Conservation (phyloP, 306 rosid genomes). For the Vigna unguiculata region DNA sequence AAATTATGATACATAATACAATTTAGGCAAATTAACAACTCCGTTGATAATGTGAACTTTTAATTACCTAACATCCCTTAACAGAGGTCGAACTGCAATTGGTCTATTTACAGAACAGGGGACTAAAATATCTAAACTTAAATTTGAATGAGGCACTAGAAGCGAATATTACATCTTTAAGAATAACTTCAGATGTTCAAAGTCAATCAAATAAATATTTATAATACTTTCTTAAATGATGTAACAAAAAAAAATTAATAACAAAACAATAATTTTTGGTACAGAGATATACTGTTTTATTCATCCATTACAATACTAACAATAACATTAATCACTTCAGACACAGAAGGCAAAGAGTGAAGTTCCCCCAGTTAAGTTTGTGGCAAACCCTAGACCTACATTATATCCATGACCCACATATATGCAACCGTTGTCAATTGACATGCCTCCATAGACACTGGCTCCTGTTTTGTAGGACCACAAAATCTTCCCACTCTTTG, state of each 20-base stretch:
- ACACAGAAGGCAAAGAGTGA: conserved; percentile 65
- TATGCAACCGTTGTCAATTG: conserved; percentile 66
- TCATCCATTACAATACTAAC: neutral
- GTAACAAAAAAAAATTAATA: too few relatives aligned
- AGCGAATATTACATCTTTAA: too few relatives aligned
- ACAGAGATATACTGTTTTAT: neutral
- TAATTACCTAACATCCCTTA: neutral
- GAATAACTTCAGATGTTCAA: too few relatives aligned
- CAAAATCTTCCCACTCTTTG: conserved; percentile 51
- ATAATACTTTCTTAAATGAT: too few relatives aligned
- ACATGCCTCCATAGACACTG: conserved; percentile 65
- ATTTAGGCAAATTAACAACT: neutral
- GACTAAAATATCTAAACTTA: neutral
- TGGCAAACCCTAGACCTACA: neutral
- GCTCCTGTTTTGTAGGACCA: conserved; percentile 66
- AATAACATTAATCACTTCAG: neutral
- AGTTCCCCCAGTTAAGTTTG: conserved; percentile 50
- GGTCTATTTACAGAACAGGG: too few relatives aligned
- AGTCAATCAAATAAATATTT: too few relatives aligned
- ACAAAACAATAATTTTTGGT: too few relatives aligned
- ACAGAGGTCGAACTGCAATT: too few relatives aligned
- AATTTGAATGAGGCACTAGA: neutral
- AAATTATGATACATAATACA: neutral
- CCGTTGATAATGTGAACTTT: neutral
- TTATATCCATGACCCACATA: conserved; percentile 64